Evolutionary conservation across 2,329 filamentous ascomycete genomes (phyloP).

Genomic region (Alternaria dauci): DNA sequence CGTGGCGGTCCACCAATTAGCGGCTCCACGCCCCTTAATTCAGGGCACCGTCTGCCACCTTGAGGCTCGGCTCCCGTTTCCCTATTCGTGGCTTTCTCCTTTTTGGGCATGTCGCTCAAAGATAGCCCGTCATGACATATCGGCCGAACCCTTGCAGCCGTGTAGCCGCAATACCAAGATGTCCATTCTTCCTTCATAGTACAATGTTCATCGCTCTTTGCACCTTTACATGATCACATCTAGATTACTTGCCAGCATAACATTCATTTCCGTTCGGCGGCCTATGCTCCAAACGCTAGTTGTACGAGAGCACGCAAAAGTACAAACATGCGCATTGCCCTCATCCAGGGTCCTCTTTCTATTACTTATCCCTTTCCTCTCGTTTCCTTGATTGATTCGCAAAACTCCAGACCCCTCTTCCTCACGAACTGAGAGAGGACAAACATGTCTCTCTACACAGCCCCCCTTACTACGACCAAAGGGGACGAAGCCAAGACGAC

Average conservation of each 20-base stretch:
- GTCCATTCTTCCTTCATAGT: background rate
- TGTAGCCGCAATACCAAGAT: background rate
- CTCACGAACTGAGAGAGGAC: background rate
- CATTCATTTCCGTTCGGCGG: background rate
- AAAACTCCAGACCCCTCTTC: background rate
- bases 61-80: background rate
- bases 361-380: background rate
- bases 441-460: background rate
- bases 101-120: background rate
- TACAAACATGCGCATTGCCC: slow-evolving; percentile 6
- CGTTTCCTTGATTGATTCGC: background rate
- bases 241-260: background rate
- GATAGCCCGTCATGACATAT: background rate
- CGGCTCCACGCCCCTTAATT: background rate
- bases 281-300: background rate
- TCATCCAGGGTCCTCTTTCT: background rate
- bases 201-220: background rate
- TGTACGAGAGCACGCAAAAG: background rate
- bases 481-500: background rate
- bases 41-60: background rate
- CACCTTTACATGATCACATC: background rate
- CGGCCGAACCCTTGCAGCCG: background rate
- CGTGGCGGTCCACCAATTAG: background rate
- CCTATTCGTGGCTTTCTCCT: background rate
- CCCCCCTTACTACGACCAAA: slow-evolving; percentile 6